Evolutionary conservation across 768 basidiomycete species (phyloP), one percentile per base, ranked within the genome.

Genomic region (Leccinum subtestaceum): DNA sequence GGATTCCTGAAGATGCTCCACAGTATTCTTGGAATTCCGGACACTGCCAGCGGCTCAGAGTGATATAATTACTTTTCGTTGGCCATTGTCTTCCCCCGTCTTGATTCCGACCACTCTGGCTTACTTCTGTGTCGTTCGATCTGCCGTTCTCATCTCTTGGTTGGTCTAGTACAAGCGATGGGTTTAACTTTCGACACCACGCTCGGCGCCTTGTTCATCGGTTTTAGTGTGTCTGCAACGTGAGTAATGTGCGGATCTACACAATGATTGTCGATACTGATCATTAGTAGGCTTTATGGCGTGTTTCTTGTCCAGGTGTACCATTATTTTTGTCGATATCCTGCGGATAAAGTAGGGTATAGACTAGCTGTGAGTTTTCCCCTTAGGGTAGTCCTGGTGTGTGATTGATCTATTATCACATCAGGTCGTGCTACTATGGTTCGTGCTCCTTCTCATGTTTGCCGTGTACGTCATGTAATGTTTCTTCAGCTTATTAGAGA

Each of bases 201-300:
- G 1, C 77, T 88, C 17, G 86, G 86, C 32, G 85, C 85, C n/a
- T 71, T 81, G 47, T 79, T 86, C 62, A 66, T 86, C 49, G 87
- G 87, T 29, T 85, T 84, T 59, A 77, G 80, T 1, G 71, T 77
- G 40, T 80, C 86, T n/a, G 65, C 70, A 50, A 50, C 67, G 77
- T 67, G 51, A 63, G 76, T 61, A 25, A n/a, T 36, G 1, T 23
- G 21, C 31, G 32, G 40, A 4, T 51, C n/a, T 27, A 23, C 32
- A 21, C n/a, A 25, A 43, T 43, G 11, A 6, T 10, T 4, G 31
- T 31, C 19, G 12, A 10, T 3, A 11, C 58, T 78, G 62, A 75
- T 69, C 50, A 63, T 80, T 27, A 31, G 47, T 65, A 78, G 78
- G 32, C 53, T 74, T 9, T 85, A 81, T 68, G 85, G 86, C 21